These are phyloP conservation scores for Tardiomyces depauwii DNA, from an alignment of 1,139 yeast genomes.

Conservation along the genomic window DNA sequence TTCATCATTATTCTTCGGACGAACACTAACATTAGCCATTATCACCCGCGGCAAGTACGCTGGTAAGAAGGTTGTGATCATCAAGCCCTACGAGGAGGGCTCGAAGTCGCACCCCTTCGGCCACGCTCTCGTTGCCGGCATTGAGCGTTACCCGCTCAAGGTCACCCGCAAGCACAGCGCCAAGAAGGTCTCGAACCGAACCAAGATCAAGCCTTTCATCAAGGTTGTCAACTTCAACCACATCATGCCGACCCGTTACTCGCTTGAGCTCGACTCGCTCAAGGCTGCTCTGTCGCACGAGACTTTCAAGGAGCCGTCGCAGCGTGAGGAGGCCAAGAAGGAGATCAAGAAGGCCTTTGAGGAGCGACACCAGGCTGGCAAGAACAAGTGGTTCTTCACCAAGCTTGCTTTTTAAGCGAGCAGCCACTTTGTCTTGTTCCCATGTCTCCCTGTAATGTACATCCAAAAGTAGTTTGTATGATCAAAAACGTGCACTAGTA, in stretches of 20 bases:
- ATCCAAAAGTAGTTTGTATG: conserved; percentile 1
- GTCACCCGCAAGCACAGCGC: conserved; percentile 93
- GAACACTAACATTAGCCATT: conserved; percentile 49
- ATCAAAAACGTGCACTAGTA: not conserved
- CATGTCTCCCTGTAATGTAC: conserved; percentile 2
- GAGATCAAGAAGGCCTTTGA: conserved; percentile 98
- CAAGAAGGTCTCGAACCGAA: conserved; percentile 94
- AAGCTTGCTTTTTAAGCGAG: conserved; percentile 82
- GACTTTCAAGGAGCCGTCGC: conserved; percentile 95
- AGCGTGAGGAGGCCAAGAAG: conserved; percentile 99
- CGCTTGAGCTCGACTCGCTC: conserved; percentile 93
- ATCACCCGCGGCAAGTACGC: conserved; percentile 99
- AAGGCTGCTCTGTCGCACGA: conserved; percentile 87
- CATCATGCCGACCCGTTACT: conserved; percentile 99
- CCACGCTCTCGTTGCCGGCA: conserved; percentile 99
- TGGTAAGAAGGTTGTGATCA: conserved; percentile 99
- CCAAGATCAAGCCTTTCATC: conserved; percentile 98
- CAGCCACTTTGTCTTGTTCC: not conserved
- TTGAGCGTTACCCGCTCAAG: conserved; percentile 97
- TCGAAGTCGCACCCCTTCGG: conserved; percentile 98
- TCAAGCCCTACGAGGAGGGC: conserved; percentile 98
- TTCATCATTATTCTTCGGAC: not conserved
- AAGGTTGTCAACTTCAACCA: conserved; percentile 99
- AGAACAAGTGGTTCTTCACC: conserved; percentile 99
- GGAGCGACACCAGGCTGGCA: conserved; percentile 99